Conservation (phyloP, 2,329 filamentous ascomycete genomes). For the Cladophialophora carrionii region DNA sequence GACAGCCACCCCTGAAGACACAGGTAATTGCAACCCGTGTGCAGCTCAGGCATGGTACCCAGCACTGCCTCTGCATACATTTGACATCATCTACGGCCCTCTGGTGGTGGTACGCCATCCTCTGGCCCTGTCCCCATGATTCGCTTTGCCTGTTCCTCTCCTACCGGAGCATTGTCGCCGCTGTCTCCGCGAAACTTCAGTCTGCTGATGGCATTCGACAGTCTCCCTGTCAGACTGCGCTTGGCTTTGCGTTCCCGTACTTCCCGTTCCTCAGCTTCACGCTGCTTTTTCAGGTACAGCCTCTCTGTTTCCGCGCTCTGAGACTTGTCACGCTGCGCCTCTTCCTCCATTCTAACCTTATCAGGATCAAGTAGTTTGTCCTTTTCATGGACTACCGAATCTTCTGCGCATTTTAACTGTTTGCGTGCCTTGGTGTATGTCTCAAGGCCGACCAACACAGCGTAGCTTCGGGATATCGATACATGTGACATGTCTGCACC, state of each 20-base stretch:
- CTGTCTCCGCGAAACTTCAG: constrained; percentile 12
- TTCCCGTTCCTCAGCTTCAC: constrained; percentile 23
- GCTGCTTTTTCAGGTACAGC: constrained; percentile 47
- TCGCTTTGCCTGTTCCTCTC: constrained; percentile 22
- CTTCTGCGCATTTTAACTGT: constrained; percentile 62
- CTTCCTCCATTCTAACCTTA: constrained; percentile 53
- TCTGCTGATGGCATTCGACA: constrained; percentile 22
- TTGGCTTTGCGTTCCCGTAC: constrained; percentile 18
- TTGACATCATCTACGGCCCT: constrained; percentile 33
- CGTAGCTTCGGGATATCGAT: constrained; percentile 79
- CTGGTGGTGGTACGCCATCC: constrained; percentile 40
- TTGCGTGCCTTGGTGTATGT: constrained; percentile 71
- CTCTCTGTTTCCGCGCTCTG: constrained; percentile 65
- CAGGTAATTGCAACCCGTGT: background rate
- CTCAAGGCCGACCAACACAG: constrained; percentile 80
- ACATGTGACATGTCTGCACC: constrained; percentile 80
- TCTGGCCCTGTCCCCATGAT: constrained; percentile 38
- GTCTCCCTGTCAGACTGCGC: constrained; percentile 16
- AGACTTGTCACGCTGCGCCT: constrained; percentile 61
- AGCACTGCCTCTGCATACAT: background rate
- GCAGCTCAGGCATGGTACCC: background rate
- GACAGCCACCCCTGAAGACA: background rate
- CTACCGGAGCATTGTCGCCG: background rate
- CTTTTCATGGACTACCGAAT: constrained; percentile 57
- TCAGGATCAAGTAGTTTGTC: constrained; percentile 66